Evolutionary conservation across 345 rosid species (phyloP).

Genomic region (Hibiscus tridactylites): DNA sequence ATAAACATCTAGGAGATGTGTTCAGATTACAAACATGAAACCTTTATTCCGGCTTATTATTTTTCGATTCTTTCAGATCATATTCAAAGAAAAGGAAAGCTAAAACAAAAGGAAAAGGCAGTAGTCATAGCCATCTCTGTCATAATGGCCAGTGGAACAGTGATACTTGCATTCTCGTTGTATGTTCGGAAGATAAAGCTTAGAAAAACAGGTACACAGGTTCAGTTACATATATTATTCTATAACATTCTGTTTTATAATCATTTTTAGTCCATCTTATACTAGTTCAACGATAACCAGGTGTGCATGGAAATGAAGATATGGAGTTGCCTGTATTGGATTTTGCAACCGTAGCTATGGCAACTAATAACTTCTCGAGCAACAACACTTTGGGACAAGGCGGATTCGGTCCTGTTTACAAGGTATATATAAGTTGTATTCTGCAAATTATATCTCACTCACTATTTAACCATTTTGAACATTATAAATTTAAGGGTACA

Average conservation of each 20-base stretch:
- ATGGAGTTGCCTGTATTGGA: background rate
- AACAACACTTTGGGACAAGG: background rate
- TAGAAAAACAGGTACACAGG: background rate
- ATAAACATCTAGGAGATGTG: background rate
- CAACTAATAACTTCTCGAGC: background rate
- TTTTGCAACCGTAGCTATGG: background rate
- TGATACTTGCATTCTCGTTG: background rate
- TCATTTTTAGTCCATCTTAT: background rate
- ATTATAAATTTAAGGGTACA: background rate
- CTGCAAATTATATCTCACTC: background rate
- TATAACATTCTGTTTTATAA: background rate
- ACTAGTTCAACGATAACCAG: background rate
- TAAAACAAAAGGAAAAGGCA: background rate
- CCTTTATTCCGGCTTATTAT: background rate
- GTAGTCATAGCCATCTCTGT: background rate
- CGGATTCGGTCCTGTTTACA: conserved; percentile 4
- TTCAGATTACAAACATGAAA: background rate
- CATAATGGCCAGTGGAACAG: background rate
- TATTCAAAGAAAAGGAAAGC: background rate
- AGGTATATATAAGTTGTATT: background rate
- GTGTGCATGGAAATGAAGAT: background rate
- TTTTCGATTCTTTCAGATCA: background rate
- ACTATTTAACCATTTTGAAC: background rate
- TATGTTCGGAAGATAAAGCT: background rate
- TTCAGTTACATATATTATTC: background rate